Conservation (phyloP, 257 asterid genomes). For the Solanum tacnaense region DNA sequence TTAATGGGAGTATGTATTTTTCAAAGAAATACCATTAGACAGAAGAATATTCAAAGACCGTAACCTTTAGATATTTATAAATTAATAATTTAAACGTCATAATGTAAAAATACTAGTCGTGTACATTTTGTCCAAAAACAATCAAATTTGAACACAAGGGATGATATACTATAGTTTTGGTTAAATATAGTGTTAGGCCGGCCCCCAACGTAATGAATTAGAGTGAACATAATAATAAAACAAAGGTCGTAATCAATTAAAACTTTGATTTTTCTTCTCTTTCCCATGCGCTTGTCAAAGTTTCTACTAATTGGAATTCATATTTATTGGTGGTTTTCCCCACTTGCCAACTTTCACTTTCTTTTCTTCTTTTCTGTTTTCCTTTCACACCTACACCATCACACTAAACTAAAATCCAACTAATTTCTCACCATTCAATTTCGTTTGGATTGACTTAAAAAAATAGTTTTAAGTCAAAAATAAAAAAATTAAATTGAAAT, state of each 20-base stretch:
- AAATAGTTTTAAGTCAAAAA: too few species aligned
- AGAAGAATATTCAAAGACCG: background rate
- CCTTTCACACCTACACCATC: background rate
- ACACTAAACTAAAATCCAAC: background rate
- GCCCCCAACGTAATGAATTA: background rate
- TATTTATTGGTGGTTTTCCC: background rate
- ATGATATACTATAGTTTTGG: background rate
- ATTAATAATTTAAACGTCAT: background rate
- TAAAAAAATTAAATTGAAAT: too few species aligned
- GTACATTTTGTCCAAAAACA: background rate
- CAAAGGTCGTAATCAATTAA: background rate
- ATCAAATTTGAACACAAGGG: background rate
- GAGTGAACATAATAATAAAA: background rate
- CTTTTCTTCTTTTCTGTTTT: background rate
- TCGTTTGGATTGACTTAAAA: too few species aligned
- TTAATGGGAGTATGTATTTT: background rate
- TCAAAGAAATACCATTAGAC: background rate
- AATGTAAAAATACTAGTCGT: background rate
- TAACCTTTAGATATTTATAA: background rate
- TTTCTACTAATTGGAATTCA: background rate
- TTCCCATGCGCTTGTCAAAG: background rate
- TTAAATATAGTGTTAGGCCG: background rate
- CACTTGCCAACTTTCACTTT: background rate
- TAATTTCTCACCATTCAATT: background rate
- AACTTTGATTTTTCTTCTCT: background rate